These are phyloP conservation scores for Ceratocystis variospora DNA, from an alignment of 2,329 filamentous ascomycete genomes.

Conservation along the genomic window DNA sequence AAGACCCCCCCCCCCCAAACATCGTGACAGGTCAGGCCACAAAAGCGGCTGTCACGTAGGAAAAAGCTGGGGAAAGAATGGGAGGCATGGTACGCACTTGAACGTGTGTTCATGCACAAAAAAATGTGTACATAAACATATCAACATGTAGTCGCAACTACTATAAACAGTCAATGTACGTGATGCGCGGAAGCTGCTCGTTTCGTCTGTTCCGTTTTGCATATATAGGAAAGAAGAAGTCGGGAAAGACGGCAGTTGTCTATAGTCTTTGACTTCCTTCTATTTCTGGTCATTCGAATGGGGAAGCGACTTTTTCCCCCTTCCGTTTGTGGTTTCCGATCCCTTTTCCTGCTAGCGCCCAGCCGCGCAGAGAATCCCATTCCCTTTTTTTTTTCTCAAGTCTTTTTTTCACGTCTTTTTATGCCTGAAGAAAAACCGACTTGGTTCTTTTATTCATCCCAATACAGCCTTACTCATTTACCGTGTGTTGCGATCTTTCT, in stretches of 20 bases:
- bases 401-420: not conserved
- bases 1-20: too few species aligned
- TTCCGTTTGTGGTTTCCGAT: slow-evolving; percentile 8
- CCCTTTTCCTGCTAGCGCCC: not conserved
- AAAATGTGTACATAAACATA: too few species aligned
- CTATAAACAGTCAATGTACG: too few species aligned
- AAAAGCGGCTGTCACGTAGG: too few species aligned
- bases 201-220: too few species aligned
- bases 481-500: not conserved
- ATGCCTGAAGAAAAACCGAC: too few species aligned
- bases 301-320: not conserved
- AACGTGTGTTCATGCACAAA: too few species aligned
- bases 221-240: not conserved
- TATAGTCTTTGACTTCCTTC: slow-evolving; percentile 2
- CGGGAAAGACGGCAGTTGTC: not conserved
- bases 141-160: too few species aligned
- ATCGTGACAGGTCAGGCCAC: too few species aligned
- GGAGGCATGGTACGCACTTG: too few species aligned
- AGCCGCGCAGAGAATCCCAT: not conserved
- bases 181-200: too few species aligned
- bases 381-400: not conserved
- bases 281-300: not conserved
- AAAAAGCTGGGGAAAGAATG: too few species aligned
- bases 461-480: not conserved
- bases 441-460: slow-evolving; percentile 20